Conservation (phyloP, 805 yeast species). For the Jamesozyma rosinii region DNA sequence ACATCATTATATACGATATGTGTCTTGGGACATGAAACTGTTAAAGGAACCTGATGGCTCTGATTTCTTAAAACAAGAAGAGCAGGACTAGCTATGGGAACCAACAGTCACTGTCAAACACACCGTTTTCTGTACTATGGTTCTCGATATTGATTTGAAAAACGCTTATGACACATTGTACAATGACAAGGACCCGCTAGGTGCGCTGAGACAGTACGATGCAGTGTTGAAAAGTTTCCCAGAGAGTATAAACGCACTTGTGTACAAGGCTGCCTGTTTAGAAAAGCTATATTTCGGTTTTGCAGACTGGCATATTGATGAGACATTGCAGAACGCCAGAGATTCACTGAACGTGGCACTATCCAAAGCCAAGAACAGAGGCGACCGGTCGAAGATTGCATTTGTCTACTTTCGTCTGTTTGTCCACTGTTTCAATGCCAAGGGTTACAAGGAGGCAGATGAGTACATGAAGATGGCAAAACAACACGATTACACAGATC, state of each 20-base stretch:
- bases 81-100: too few relatives aligned
- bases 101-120: too few relatives aligned
- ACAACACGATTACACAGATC: slow-evolving; percentile 36
- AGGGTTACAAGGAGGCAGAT: slow-evolving; percentile 36
- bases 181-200: slow-evolving; percentile 37
- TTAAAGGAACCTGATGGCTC: too few relatives aligned
- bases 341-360: slow-evolving; percentile 33
- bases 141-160: slow-evolving; percentile 32
- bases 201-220: slow-evolving; percentile 37
- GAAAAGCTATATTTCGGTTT: slow-evolving; percentile 34
- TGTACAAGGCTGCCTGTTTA: slow-evolving; percentile 42
- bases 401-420: slow-evolving; percentile 42
- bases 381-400: slow-evolving; percentile 40
- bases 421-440: slow-evolving; percentile 38
- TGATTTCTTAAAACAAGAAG: too few relatives aligned
- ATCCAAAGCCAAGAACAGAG: slow-evolving; percentile 37
- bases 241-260: slow-evolving; percentile 38
- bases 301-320: slow-evolving; percentile 37
- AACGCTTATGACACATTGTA: slow-evolving; percentile 36
- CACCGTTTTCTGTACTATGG: too few relatives aligned
- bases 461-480: slow-evolving; percentile 36
- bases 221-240: slow-evolving; percentile 37
- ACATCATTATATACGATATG: too few relatives aligned
- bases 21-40: too few relatives aligned
- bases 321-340: slow-evolving; percentile 36